Evolutionary conservation across 257 asterid species (phyloP).

Genomic region (Apocynum venetum): DNA sequence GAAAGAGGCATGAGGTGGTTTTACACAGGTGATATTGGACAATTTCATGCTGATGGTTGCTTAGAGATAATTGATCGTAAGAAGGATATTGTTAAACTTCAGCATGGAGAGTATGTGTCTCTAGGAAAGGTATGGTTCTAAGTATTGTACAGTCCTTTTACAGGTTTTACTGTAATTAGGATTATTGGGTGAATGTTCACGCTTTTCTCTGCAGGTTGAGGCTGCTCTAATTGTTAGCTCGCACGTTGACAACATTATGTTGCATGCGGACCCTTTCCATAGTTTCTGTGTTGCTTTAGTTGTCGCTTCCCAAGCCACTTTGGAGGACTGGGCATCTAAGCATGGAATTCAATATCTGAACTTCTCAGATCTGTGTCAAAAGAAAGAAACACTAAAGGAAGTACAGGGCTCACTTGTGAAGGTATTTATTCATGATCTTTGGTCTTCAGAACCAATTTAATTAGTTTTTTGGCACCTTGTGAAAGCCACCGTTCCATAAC

Average conservation of each 20-base stretch:
- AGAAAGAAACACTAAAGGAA: slow-evolving; percentile 67
- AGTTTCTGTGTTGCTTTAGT: slow-evolving; percentile 88
- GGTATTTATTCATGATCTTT: slow-evolving; percentile 37
- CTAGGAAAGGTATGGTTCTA: slow-evolving; percentile 66
- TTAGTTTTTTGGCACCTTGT: neutral
- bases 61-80: slow-evolving; percentile 94
- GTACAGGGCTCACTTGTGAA: slow-evolving; percentile 61
- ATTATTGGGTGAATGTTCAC: neutral
- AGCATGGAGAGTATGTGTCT: slow-evolving; percentile 97
- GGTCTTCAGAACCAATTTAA: neutral
- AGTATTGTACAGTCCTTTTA: neutral
- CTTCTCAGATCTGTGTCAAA: slow-evolving; percentile 67
- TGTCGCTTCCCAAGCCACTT: slow-evolving; percentile 62
- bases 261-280: slow-evolving; percentile 86
- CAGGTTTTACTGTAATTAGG: neutral
- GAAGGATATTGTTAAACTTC: slow-evolving; percentile 94
- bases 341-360: slow-evolving; percentile 48
- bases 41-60: slow-evolving; percentile 86
- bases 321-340: slow-evolving; percentile 84
- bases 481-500: neutral
- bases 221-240: slow-evolving; percentile 66
- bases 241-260: slow-evolving; percentile 74
- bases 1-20: slow-evolving; percentile 90
- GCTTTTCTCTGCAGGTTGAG: slow-evolving; percentile 63
- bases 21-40: slow-evolving; percentile 90